phyloP scores from a whole-genome alignment of 805 yeast genomes.

The Yamadazyma takamatsuzukensis region DNA sequence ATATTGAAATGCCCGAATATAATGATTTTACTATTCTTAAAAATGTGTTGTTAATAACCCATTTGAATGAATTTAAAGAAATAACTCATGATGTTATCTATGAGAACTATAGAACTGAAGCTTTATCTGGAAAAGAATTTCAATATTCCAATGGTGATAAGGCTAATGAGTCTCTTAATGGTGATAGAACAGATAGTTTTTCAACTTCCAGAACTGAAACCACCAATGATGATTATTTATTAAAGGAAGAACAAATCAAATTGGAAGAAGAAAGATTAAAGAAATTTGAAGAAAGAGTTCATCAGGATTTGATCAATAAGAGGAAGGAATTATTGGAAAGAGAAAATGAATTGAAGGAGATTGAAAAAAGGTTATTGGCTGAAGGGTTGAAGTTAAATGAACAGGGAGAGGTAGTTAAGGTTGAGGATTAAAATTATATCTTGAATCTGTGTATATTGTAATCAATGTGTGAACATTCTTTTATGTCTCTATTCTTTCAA shows the following conservation, averaged over 20 bases:
- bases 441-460: too few relatives aligned
- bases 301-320: slow-evolving; percentile 76
- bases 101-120: slow-evolving; percentile 87
- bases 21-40: slow-evolving; percentile 80
- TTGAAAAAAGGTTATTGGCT: slow-evolving; percentile 64
- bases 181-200: slow-evolving; percentile 2
- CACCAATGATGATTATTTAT: slow-evolving; percentile 30
- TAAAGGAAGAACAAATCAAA: slow-evolving; percentile 86
- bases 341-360: slow-evolving; percentile 79
- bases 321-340: slow-evolving; percentile 79
- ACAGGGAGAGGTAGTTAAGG: slow-evolving; percentile 30
- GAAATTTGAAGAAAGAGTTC: slow-evolving; percentile 85
- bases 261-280: slow-evolving; percentile 84
- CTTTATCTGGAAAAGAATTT: slow-evolving; percentile 61
- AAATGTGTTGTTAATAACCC: slow-evolving; percentile 76
- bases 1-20: slow-evolving; percentile 66
- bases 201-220: slow-evolving; percentile 5
- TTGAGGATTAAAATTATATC: slow-evolving; percentile 16
- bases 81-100: slow-evolving; percentile 81
- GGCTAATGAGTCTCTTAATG: slow-evolving; percentile 1
- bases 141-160: slow-evolving; percentile 25
- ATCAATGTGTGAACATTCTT: too few relatives aligned
- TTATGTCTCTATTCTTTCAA: neutral
- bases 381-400: slow-evolving; percentile 49
- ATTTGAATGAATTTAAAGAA: slow-evolving; percentile 84